These are phyloP conservation scores for Bruguiera parviflora DNA, from an alignment of 345 rosid genomes.

Conservation along the genomic window DNA sequence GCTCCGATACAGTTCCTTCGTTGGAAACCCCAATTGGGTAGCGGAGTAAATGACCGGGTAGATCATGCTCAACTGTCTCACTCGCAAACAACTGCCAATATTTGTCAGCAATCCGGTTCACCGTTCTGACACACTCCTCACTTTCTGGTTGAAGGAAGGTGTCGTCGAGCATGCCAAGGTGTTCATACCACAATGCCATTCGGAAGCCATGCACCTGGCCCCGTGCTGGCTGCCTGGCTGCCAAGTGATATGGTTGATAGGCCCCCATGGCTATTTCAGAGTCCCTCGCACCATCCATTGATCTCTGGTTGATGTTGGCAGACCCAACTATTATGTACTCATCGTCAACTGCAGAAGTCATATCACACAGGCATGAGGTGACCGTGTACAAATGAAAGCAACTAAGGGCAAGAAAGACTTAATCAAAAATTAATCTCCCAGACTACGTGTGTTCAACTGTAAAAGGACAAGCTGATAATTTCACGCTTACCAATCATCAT, in stretches of 20 bases:
- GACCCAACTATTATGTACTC: constrained; percentile 96
- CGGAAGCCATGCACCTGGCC: constrained; percentile 98
- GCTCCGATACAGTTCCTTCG: constrained; percentile 64
- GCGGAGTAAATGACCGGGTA: constrained; percentile 90
- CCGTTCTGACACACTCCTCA: constrained; percentile 56
- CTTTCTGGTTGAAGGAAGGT: constrained; percentile 72
- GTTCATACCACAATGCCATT: constrained; percentile 92
- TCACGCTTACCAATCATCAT: constrained; percentile 85
- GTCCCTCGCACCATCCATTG: constrained; percentile 99
- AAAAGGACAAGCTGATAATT: neutral
- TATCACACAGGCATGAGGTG: neutral
- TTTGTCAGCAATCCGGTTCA: constrained; percentile 75
- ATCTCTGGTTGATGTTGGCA: constrained; percentile 95
- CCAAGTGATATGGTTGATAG: constrained; percentile 83
- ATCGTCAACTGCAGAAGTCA: constrained; percentile 70
- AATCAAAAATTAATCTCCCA: neutral
- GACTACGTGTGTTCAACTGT: too few relatives aligned
- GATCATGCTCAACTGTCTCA: constrained; percentile 70
- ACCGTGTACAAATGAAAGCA: neutral
- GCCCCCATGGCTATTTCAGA: constrained; percentile 99
- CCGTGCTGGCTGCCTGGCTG: constrained; percentile 68
- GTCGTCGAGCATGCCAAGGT: constrained; percentile 88
- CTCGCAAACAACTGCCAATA: constrained; percentile 91
- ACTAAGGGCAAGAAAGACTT: neutral
- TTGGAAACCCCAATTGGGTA: constrained; percentile 66